Conservation (phyloP, 1,284 basidiomycete genomes). For the Grifola frondosa region DNA sequence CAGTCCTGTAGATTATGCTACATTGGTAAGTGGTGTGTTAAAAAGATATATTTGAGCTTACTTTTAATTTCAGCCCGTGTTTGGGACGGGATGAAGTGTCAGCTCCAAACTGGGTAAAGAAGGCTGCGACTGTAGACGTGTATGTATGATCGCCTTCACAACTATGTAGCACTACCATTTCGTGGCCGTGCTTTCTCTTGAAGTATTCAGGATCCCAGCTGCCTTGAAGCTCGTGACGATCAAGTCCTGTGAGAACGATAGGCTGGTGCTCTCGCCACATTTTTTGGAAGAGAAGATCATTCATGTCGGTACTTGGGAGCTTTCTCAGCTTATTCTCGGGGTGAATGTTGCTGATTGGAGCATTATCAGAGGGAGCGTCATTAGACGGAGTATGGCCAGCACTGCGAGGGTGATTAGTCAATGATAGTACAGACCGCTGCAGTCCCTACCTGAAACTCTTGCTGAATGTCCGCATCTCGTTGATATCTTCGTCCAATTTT, state of each 20-base stretch:
- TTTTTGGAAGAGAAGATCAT: neutral
- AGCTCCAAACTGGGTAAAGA: conserved; percentile 1
- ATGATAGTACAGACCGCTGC: too few relatives aligned
- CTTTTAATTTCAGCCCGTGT: conserved; percentile 2
- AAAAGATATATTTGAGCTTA: neutral
- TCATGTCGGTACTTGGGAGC: too few relatives aligned
- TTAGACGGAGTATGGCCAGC: too few relatives aligned
- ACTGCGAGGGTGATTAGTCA: too few relatives aligned
- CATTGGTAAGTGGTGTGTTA: too few relatives aligned
- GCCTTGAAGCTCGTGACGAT: neutral
- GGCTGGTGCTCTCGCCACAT: neutral
- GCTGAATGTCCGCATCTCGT: too few relatives aligned
- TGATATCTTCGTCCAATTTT: too few relatives aligned
- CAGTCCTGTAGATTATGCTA: conserved; percentile 6
- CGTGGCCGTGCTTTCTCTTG: neutral
- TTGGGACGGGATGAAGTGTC: too few relatives aligned
- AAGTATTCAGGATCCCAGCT: conserved; percentile 3
- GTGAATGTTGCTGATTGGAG: too few relatives aligned
- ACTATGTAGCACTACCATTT: neutral
- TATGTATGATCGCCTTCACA: neutral
- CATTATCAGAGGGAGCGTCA: too few relatives aligned
- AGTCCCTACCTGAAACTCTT: too few relatives aligned
- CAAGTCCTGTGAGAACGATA: conserved; percentile 1
- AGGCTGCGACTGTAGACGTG: neutral
- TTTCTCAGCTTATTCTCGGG: too few relatives aligned